A percentile compares a stretch with the other conserved stretches of the same genome.
Evolutionary conservation across 177 flowering plant species (phyloP).

Genomic region (Vitis hybrid): DNA sequence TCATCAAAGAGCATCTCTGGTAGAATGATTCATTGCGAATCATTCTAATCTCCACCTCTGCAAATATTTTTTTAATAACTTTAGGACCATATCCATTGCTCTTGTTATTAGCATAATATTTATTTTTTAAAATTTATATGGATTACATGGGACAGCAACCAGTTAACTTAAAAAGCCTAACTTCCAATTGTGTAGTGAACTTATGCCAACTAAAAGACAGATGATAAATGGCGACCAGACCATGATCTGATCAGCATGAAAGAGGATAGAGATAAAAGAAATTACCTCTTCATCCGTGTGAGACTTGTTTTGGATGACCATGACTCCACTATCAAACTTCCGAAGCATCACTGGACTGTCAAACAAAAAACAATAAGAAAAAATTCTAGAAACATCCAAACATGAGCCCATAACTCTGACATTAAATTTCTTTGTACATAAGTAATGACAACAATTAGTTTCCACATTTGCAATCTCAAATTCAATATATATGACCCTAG

Average conservation of each 20-base stretch:
- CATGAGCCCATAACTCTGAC: not conserved
- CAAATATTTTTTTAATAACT: not conserved
- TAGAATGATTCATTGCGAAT: too few species aligned
- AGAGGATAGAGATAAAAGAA: not conserved
- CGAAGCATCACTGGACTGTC: constrained; percentile 87
- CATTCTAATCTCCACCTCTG: not conserved
- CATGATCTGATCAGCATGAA: not conserved
- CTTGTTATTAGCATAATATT: not conserved
- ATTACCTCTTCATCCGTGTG: constrained; percentile 96
- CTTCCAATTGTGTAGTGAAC: too few species aligned
- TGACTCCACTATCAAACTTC: constrained; percentile 98
- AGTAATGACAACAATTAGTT: not conserved
- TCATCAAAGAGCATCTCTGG: too few species aligned
- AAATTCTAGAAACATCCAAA: not conserved
- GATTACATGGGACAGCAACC: not conserved
- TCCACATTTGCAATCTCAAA: not conserved
- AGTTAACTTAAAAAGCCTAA: too few species aligned
- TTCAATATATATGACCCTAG: not conserved
- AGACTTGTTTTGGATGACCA: constrained; percentile 91
- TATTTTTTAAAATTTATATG: not conserved
- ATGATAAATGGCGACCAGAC: not conserved
- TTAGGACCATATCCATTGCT: not conserved
- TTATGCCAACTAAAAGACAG: too few species aligned
- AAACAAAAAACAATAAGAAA: constrained; percentile 2
- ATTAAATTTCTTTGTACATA: not conserved